Evolutionary conservation across 495 filamentous ascomycete species (phyloP).

Genomic region (Penicillium paradoxum): DNA sequence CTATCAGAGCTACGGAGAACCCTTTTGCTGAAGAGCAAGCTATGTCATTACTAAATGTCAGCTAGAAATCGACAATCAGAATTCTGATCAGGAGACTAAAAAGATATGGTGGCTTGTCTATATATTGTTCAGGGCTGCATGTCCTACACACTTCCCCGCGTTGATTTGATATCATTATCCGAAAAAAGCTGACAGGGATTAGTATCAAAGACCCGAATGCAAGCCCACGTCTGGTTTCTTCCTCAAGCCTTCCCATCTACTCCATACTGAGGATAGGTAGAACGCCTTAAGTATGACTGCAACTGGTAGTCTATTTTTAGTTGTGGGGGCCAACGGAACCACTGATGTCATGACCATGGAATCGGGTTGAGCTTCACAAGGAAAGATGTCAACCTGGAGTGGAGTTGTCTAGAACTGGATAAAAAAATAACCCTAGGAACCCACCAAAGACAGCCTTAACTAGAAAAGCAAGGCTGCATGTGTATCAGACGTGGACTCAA

Average conservation of each 20-base stretch:
- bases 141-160: neutral
- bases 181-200: neutral
- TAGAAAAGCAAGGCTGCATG: neutral
- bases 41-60: slow-evolving; percentile 6
- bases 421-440: neutral
- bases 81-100: neutral
- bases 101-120: neutral
- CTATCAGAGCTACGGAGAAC: neutral
- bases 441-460: too few species aligned
- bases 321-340: slow-evolving; percentile 8
- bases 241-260: neutral
- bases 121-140: neutral
- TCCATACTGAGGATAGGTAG: neutral
- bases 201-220: neutral
- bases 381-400: neutral
- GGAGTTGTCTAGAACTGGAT: neutral
- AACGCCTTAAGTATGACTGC: neutral
- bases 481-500: neutral
- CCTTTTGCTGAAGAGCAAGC: neutral
- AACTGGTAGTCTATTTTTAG: neutral
- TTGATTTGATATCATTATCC: neutral
- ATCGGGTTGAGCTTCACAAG: neutral
- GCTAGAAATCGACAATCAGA: neutral
- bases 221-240: neutral
- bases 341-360: slow-evolving; percentile 11